A percentile compares a stretch with the other conserved stretches of the same genome.
These are phyloP conservation scores for Vigna mungo DNA, from an alignment of 306 rosid genomes.

Conservation along the genomic window DNA sequence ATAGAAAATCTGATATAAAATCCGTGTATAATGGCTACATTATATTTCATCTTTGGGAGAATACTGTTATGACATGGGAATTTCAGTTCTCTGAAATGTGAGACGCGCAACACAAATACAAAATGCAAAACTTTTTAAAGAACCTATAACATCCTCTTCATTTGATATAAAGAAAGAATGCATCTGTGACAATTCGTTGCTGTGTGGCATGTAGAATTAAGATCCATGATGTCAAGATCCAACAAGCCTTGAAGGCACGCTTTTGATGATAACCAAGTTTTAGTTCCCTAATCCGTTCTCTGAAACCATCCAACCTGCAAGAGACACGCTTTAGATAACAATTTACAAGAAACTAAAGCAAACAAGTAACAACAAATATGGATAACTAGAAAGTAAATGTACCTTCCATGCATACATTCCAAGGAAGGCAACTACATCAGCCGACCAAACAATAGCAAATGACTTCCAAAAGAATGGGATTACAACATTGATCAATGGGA, in stretches of 20 bases:
- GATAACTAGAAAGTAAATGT: slow-evolving; percentile 5
- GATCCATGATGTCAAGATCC: slow-evolving; percentile 1
- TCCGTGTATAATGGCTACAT: slow-evolving; percentile 25
- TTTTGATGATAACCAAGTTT: slow-evolving; percentile 23
- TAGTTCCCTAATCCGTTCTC: slow-evolving; percentile 61
- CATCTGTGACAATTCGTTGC: slow-evolving; percentile 30
- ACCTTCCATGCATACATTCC: slow-evolving; percentile 99
- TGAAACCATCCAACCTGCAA: slow-evolving; percentile 83
- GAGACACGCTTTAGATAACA: slow-evolving; percentile 33
- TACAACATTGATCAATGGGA: slow-evolving; percentile 79
- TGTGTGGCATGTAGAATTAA: slow-evolving; percentile 11
- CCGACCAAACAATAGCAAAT: slow-evolving; percentile 95
- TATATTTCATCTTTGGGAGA: slow-evolving; percentile 62
- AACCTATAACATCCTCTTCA: slow-evolving; percentile 33
- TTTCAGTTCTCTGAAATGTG: slow-evolving; percentile 66
- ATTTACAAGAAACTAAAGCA: neutral
- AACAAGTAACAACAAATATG: neutral
- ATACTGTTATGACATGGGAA: slow-evolving; percentile 54
- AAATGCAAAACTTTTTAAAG: slow-evolving; percentile 25
- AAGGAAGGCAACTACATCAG: slow-evolving; percentile 83
- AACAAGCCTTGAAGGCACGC: slow-evolving; percentile 6
- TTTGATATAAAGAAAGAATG: neutral
- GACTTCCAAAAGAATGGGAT: slow-evolving; percentile 97
- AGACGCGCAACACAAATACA: slow-evolving; percentile 53
- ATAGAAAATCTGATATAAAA: neutral